Conservation (phyloP, 1,284 basidiomycete genomes). For the Boletus sp. region DNA sequence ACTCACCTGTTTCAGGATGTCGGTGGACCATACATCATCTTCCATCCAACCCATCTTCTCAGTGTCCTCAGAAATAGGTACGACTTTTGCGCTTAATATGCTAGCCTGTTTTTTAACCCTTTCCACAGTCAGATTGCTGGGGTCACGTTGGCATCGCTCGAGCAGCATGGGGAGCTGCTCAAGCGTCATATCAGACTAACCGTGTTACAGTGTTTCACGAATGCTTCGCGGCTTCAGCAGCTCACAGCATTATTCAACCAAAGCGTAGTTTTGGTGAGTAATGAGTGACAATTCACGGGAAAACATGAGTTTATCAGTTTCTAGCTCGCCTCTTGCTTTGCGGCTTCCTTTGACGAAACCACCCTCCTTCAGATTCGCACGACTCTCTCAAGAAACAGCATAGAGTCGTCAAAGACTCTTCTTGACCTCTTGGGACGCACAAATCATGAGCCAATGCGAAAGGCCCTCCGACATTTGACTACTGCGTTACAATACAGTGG, state of each 20-base stretch:
- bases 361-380: slow-evolving; percentile 20
- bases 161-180: slow-evolving; percentile 35
- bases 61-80: slow-evolving; percentile 26
- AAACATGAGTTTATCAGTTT: slow-evolving; percentile 5
- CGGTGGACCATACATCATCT: slow-evolving; percentile 19
- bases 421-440: slow-evolving; percentile 19
- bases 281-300: not conserved
- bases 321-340: slow-evolving; percentile 42
- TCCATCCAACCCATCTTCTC: slow-evolving; percentile 26
- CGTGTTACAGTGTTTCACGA: slow-evolving; percentile 37
- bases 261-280: slow-evolving; percentile 39
- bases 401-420: slow-evolving; percentile 15
- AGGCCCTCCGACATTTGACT: slow-evolving; percentile 22
- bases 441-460: slow-evolving; percentile 25
- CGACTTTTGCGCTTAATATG: not conserved
- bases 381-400: not conserved
- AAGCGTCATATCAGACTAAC: slow-evolving; percentile 35
- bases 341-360: slow-evolving; percentile 35
- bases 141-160: slow-evolving; percentile 30
- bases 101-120: slow-evolving; percentile 2
- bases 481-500: slow-evolving; percentile 4
- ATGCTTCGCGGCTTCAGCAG: slow-evolving; percentile 38
- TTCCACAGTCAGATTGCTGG: slow-evolving; percentile 19
- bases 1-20: slow-evolving; percentile 21
- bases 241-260: slow-evolving; percentile 39